Percentiles rank a stretch among this genome's conserved stretches.
These are phyloP conservation scores for Acaromyces ingoldii DNA, from an alignment of 1,284 basidiomycete genomes.

Conservation along the genomic window DNA sequence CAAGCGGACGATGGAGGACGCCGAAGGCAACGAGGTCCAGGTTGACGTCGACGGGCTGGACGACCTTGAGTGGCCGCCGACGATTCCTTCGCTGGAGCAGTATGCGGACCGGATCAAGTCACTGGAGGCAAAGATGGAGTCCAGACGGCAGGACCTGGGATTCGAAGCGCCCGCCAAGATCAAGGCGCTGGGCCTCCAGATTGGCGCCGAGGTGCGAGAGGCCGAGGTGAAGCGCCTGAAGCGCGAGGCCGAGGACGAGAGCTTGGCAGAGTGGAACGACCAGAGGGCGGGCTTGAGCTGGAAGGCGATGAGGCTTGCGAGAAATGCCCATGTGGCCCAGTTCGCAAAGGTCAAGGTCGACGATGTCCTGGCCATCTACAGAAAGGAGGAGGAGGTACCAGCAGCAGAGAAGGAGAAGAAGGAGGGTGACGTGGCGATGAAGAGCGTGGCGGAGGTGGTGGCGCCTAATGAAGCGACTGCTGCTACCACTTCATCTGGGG, in stretches of 20 bases:
- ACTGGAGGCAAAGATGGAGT: conserved; percentile 27
- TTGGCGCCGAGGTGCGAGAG: neutral
- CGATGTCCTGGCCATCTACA: neutral
- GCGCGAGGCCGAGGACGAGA: neutral
- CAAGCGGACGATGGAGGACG: conserved; percentile 25
- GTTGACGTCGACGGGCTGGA: conserved; percentile 42
- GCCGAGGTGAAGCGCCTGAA: neutral
- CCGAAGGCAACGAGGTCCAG: conserved; percentile 30
- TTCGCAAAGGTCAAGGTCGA: neutral
- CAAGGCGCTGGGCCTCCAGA: neutral
- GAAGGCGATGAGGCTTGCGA: conserved; percentile 4
- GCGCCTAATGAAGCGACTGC: neutral
- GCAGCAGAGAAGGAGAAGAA: neutral
- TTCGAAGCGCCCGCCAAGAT: neutral
- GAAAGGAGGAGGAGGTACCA: neutral
- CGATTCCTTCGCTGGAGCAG: conserved; percentile 26
- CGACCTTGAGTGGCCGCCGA: conserved; percentile 34
- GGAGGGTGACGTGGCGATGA: conserved; percentile 2
- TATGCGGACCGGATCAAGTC: conserved; percentile 30
- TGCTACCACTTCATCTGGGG: neutral
- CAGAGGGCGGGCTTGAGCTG: conserved; percentile 1
- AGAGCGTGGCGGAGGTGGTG: neutral
- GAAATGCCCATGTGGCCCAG: neutral
- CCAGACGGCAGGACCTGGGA: conserved; percentile 31
- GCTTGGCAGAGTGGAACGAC: neutral